phyloP scores from a whole-genome alignment of 2,329 filamentous ascomycete species.

The Pseudopithomyces maydicus region DNA sequence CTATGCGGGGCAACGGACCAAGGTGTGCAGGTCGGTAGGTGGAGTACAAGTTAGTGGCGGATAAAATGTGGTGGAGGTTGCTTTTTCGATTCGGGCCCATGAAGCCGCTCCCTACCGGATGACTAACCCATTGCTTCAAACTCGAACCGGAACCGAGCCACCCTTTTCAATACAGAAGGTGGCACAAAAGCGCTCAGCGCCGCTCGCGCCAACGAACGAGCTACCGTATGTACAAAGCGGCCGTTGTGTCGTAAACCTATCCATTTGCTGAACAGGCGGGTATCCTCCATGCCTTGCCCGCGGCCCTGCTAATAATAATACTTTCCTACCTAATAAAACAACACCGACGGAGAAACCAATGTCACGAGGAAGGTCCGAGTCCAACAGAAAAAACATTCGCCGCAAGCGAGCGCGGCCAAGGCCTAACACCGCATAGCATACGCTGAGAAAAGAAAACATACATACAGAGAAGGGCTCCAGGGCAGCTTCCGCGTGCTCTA shows the following conservation, averaged over 20 bases:
- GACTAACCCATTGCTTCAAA: not conserved
- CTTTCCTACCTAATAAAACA: slow-evolving; percentile 1
- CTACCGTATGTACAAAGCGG: not conserved
- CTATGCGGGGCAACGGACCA: not conserved
- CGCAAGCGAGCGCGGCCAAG: not conserved
- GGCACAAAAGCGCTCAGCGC: not conserved
- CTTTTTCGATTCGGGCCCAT: not conserved
- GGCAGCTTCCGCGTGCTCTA: not conserved
- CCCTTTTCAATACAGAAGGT: not conserved
- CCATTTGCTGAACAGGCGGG: not conserved
- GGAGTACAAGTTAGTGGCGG: not conserved
- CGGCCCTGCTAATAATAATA: not conserved
- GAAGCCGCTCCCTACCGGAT: not conserved
- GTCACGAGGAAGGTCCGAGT: not conserved
- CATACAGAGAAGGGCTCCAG: slow-evolving; percentile 1
- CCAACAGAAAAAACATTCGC: too few relatives aligned
- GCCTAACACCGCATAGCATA: not conserved
- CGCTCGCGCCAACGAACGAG: not conserved
- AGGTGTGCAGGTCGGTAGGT: not conserved
- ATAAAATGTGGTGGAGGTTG: not conserved
- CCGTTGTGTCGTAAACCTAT: not conserved
- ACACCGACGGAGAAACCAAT: not conserved
- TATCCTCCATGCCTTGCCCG: not conserved
- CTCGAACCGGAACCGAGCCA: not conserved
- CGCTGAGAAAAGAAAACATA: slow-evolving; percentile 4